A percentile compares a stretch with the other conserved stretches of the same genome.
Evolutionary conservation across 129 eudicot species (phyloP).

Genomic region (Mikania micrantha): DNA sequence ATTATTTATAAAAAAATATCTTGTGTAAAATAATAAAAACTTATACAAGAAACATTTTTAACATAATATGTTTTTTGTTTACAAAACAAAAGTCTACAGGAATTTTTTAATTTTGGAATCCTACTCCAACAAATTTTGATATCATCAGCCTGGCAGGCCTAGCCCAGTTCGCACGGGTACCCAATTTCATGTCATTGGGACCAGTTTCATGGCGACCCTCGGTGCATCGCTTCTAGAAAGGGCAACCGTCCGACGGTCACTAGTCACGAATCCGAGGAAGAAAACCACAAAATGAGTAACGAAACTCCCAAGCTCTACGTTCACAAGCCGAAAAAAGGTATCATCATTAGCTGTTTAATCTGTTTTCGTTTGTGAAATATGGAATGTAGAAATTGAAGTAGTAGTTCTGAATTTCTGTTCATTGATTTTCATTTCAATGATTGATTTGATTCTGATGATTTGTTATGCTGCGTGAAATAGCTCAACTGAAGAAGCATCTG

Average conservation of each 20-base stretch:
- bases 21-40: too few relatives aligned
- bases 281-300: slow-evolving; percentile 30
- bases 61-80: too few relatives aligned
- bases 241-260: background rate
- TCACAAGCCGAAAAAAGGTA: slow-evolving; percentile 79
- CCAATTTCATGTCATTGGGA: background rate
- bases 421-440: background rate
- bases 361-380: background rate
- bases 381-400: background rate
- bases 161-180: background rate
- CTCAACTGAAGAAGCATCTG: slow-evolving; percentile 46
- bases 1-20: too few relatives aligned
- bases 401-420: background rate
- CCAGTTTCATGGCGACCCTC: background rate
- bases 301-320: slow-evolving; percentile 53
- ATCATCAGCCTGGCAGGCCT: background rate
- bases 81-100: too few relatives aligned
- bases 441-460: slow-evolving; percentile 13
- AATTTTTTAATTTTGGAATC: too few relatives aligned
- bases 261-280: background rate
- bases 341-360: background rate
- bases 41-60: too few relatives aligned
- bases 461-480: slow-evolving; percentile 23
- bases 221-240: slow-evolving; percentile 6
- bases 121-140: background rate